Base-by-base conservation (phyloP, 495 filamentous ascomycete species). In the Aspergillus mulundensis region DNA sequence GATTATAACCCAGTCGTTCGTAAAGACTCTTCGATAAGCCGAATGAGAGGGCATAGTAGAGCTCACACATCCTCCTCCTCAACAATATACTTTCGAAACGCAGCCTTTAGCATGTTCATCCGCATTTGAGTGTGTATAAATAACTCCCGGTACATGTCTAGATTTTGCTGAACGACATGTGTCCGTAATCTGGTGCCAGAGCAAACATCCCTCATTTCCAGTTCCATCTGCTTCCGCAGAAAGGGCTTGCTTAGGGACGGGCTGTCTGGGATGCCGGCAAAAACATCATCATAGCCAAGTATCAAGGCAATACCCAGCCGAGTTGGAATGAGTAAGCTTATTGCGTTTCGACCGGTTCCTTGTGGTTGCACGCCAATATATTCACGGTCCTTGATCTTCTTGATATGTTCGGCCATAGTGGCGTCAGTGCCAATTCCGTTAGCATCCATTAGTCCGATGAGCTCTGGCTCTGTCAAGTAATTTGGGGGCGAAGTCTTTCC, bases 381-480 rank as follows among this genome's bases (percentile, higher is more conserved):
- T 45, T 89, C 75, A 25, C 94, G 77, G 39, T 92, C 84, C 69
- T 96, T 90, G 68, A 98, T 92, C 67, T 95, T 97, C 41, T 87
- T 83, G 64, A 98, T 97, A 67, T 98, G 94, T 61, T 98, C 94
- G 0, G 94, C 93, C 95, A 98, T 98, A 0, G 94, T 97, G 11
- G 94, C 94, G 72, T 98, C 94, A 4, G 94, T 98, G 15, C 94
- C 94, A 62, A 98, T 98, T 11, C 94, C 94, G 67, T 98, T 97
- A 15, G 89, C 93, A 72, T 98, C 95, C 94, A 98, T 98, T 20
- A 98, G 79, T 5, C 87, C 89, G 70, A 98, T 96, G n/a, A 98
- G 77, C 66, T 97, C 94, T 2, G 94, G 91, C 67, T 98, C 94
- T 1, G 94, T 98, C 30, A 98, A 72, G 63, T 95, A 96, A 12